Conservation (phyloP, 2,329 filamentous ascomycete genomes). For the Monosporascus sp. region DNA sequence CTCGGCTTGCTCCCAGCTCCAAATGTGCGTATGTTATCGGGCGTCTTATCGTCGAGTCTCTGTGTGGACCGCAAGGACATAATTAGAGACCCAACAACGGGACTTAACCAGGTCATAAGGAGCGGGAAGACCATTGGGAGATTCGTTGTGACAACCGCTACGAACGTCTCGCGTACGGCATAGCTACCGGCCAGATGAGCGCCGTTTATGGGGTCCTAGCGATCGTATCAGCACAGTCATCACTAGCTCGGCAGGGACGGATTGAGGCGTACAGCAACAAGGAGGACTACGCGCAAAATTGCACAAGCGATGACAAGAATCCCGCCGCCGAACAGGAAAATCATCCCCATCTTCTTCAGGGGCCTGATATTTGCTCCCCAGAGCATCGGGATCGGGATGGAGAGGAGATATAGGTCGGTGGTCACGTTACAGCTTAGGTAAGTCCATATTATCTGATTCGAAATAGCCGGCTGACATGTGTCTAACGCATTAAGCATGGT, state of each 20-base stretch:
- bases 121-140: conserved; percentile 41
- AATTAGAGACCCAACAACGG: conserved; percentile 27
- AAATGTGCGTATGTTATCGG: conserved; percentile 34
- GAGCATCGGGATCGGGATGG: conserved; percentile 50
- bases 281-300: conserved; percentile 30
- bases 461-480: conserved; percentile 41
- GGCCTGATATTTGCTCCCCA: conserved; percentile 31
- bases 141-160: conserved; percentile 38
- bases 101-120: conserved; percentile 32
- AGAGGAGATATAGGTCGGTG: conserved; percentile 55
- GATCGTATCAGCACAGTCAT: not conserved
- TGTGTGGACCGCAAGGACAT: conserved; percentile 31
- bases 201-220: conserved; percentile 34
- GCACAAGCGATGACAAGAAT: conserved; percentile 36
- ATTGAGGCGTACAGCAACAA: conserved; percentile 15
- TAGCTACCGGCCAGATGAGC: conserved; percentile 35
- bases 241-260: not conserved
- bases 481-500: conserved; percentile 19
- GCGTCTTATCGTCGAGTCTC: conserved; percentile 29
- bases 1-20: conserved; percentile 29
- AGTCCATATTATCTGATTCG: conserved; percentile 40
- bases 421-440: conserved; percentile 45
- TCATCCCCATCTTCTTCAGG: conserved; percentile 31
- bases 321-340: conserved; percentile 31
- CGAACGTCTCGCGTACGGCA: conserved; percentile 39